A percentile compares a stretch with the other conserved stretches of the same genome.
Conservation (phyloP, 352 stramenopile genomes). For the Globisporangium orthogonon region DNA sequence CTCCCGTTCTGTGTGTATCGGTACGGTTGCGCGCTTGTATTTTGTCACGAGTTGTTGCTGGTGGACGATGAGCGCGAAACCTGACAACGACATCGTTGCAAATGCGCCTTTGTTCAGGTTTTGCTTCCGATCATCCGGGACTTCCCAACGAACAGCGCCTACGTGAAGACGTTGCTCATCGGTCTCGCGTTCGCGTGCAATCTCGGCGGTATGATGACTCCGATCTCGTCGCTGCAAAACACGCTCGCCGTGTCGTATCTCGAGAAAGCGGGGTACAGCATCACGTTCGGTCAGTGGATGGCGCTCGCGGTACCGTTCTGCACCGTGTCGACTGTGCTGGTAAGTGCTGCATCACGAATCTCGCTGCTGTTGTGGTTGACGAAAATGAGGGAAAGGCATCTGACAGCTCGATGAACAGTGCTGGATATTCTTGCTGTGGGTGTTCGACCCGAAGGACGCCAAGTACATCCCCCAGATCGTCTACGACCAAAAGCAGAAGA, state of each 20-base stretch:
- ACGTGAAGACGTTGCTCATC: conserved; percentile 89
- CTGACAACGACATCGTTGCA: too few species aligned
- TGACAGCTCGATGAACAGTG: conserved; percentile 27
- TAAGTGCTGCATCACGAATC: conserved; percentile 15
- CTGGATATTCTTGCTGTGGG: conserved; percentile 87
- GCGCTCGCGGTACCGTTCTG: conserved; percentile 86
- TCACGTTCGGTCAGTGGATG: conserved; percentile 91
- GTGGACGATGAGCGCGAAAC: too few species aligned
- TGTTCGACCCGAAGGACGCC: conserved; percentile 83
- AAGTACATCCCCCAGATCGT: conserved; percentile 91
- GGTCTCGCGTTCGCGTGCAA: conserved; percentile 92
- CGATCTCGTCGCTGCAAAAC: conserved; percentile 90
- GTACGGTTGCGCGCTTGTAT: conserved; percentile 20
- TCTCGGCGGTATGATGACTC: conserved; percentile 91
- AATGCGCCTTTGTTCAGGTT: conserved; percentile 19
- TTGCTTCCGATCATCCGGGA: conserved; percentile 86
- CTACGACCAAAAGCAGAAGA: conserved; percentile 88
- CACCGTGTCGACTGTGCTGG: conserved; percentile 76
- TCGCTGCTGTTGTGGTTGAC: neutral
- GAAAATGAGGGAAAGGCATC: neutral
- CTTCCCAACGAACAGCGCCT: conserved; percentile 77
- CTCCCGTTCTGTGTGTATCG: conserved; percentile 89
- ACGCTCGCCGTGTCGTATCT: conserved; percentile 81
- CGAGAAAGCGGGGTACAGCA: conserved; percentile 80
- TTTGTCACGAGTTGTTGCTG: neutral